Evolutionary conservation across 495 filamentous ascomycete species (phyloP).

Genomic region (Lindgomyces ingoldianus): DNA sequence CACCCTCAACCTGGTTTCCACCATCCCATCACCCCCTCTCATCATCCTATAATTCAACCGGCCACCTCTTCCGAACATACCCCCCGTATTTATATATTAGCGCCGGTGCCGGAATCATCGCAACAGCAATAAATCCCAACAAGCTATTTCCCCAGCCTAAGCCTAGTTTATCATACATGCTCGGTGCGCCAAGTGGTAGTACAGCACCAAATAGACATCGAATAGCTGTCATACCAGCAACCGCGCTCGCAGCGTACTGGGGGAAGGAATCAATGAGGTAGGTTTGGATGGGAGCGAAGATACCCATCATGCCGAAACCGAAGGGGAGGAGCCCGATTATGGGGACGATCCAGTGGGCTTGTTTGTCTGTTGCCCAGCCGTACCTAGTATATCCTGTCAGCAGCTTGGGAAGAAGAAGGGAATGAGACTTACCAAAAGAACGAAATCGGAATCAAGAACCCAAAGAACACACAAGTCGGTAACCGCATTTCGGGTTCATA

Average conservation of each 20-base stretch:
- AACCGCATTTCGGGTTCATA: conserved; percentile 38
- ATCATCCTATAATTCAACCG: conserved; percentile 18
- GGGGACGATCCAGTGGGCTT: conserved; percentile 48
- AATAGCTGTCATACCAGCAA: conserved; percentile 54
- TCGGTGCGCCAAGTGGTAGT: conserved; percentile 53
- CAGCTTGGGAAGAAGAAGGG: neutral
- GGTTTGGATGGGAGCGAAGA: conserved; percentile 41
- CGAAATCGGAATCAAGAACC: conserved; percentile 30
- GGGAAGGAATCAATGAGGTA: conserved; percentile 45
- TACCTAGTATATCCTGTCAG: conserved; percentile 19
- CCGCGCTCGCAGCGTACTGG: conserved; percentile 39
- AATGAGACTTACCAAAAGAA: conserved; percentile 31
- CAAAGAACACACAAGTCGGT: conserved; percentile 33
- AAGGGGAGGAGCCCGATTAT: conserved; percentile 59
- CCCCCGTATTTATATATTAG: conserved; percentile 40
- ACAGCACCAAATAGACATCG: conserved; percentile 54
- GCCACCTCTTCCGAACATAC: conserved; percentile 33
- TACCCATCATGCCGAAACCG: conserved; percentile 55
- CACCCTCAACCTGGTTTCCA: too few species aligned
- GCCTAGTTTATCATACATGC: conserved; percentile 50
- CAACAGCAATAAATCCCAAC: conserved; percentile 49
- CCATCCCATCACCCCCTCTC: neutral
- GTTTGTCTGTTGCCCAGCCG: conserved; percentile 32
- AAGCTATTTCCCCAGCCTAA: conserved; percentile 53
- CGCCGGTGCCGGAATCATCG: conserved; percentile 45